Conservation (phyloP, 306 rosid species). For the Vicia villosa region DNA sequence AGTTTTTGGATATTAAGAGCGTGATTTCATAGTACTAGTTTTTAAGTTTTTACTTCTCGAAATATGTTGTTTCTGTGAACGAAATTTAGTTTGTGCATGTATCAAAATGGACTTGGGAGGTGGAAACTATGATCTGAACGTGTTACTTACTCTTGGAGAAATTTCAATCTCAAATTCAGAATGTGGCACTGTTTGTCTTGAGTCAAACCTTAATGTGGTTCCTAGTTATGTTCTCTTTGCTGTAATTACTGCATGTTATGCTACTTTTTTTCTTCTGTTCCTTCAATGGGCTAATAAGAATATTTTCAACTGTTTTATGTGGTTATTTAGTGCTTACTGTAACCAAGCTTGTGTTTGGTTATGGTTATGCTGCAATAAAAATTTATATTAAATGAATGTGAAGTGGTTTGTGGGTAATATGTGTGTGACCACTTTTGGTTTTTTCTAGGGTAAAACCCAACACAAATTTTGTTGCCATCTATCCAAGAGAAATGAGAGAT, state of each 20-base stretch:
- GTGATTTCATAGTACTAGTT: not conserved
- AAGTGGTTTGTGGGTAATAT: no score
- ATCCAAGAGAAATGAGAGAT: no score
- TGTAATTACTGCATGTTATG: conserved; percentile 6
- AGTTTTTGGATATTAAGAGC: not conserved
- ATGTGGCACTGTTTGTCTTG: not conserved
- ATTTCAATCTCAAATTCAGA: not conserved
- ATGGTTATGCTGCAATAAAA: no score
- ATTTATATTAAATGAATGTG: no score
- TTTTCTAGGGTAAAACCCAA: no score
- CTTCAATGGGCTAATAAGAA: not conserved
- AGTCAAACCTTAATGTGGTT: not conserved
- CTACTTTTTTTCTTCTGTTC: not conserved
- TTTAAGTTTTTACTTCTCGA: not conserved
- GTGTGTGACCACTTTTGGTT: no score
- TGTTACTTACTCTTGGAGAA: not conserved
- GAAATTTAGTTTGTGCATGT: not conserved
- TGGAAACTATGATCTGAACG: not conserved
- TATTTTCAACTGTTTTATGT: no score
- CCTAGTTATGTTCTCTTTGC: not conserved
- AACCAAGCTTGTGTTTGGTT: no score
- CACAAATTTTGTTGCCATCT: no score
- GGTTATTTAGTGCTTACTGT: no score
- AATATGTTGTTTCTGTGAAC: not conserved
- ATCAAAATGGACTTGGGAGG: not conserved